Evolutionary conservation across 805 yeast species (phyloP).

Genomic region (Saccharomycopsis microspora): DNA sequence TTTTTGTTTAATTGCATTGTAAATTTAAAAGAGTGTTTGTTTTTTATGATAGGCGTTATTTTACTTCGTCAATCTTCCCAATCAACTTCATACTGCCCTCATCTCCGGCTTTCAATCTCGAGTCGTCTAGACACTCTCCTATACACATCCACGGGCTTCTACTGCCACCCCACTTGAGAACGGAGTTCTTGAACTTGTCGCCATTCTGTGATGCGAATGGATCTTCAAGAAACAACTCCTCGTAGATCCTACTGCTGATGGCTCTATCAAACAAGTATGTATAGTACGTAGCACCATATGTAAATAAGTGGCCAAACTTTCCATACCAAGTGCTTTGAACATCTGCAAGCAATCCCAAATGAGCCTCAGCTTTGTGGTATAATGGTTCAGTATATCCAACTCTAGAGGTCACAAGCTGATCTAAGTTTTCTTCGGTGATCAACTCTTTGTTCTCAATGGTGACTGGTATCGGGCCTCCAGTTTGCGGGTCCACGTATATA

Average conservation of each 20-base stretch:
- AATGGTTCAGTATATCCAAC: constrained; percentile 21
- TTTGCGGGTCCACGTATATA: background rate
- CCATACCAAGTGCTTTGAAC: constrained; percentile 80
- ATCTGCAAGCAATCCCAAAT: constrained; percentile 55
- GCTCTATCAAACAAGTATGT: constrained; percentile 88
- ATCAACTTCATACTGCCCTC: constrained; percentile 53
- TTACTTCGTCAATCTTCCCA: constrained; percentile 23
- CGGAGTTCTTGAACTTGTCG: constrained; percentile 52
- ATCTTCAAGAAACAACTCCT: constrained; percentile 52
- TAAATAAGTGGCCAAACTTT: constrained; percentile 82
- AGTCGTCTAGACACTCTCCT: constrained; percentile 63
- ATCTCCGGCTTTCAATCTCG: constrained; percentile 55
- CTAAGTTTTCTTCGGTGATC: constrained; percentile 12
- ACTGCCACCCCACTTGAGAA: constrained; percentile 90
- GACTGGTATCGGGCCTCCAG: background rate
- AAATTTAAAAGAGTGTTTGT: background rate
- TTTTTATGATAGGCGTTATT: constrained; percentile 1
- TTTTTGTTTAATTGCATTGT: too few relatives aligned
- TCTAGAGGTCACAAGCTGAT: constrained; percentile 8
- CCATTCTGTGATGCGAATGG: constrained; percentile 73
- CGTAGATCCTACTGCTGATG: constrained; percentile 80
- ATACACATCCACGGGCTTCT: constrained; percentile 81
- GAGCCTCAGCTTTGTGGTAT: constrained; percentile 55
- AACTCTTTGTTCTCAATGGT: constrained; percentile 4
- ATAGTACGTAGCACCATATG: constrained; percentile 91